Evolutionary conservation across 2,329 filamentous ascomycete species (phyloP), one percentile per base, ranked within the genome.

Genomic region (Parascedosporium putredinis): DNA sequence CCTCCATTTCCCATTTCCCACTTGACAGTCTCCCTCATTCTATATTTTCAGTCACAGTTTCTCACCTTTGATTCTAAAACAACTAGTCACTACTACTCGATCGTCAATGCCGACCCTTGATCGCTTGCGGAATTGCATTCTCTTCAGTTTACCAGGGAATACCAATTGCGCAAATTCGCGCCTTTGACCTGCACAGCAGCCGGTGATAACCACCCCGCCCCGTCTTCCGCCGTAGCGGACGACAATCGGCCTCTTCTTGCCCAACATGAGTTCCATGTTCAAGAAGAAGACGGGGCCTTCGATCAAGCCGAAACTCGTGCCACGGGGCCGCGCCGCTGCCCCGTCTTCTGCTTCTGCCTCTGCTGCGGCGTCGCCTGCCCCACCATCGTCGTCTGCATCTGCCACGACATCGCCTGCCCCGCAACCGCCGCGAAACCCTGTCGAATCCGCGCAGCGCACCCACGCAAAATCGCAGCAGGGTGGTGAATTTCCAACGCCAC

Each of bases 261-360:
- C 51, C 67, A 72, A 67, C 57, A 83, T 85, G 72, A 80, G 76
- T 67, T 76, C 73, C 53, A 83, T 84, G 68, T 74, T 83, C 64
- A 86, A 86, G 68, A 85, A 86, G 66, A 71, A 74, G 57, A 73
- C 71, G 59, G 72, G 73, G 57, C 68, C 73, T 51, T 72, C 72
- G 67, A 87, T 88, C 68, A 85, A 85, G 62, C 84, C 84, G 42
- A 88, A 85, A 68, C 77, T 78, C 55, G 78, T 67, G 29, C 70
- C 73, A 55, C 77, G 81, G 59, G 72, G 75, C 52, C 68, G 73
- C 51, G 61, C 63, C 53, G 69, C 71, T 55, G 66, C 69, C 50
- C 62, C 68, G 52, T 60, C 65, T 51, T n/a, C 52, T 27, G 20
- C 53, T 1, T 18, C 50, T 27, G 23, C 38, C 16, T 23, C 47